Base-by-base conservation (phyloP, 1,284 basidiomycete species). In the Ganoderma leucocontextum region DNA sequence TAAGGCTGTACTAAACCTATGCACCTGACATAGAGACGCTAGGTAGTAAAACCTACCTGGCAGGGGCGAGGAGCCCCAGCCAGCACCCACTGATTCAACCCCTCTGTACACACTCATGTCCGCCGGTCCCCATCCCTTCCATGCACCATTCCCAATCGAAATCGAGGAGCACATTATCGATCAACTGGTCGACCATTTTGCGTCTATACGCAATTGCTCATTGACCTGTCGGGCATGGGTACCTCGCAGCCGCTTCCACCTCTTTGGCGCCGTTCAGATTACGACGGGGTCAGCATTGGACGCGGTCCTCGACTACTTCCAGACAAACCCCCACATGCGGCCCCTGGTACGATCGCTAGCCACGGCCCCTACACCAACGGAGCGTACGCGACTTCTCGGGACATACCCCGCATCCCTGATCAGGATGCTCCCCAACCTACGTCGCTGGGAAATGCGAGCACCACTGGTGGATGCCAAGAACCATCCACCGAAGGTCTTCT, bases 121-220 rank as follows among this genome's bases (percentile, higher is more conserved):
- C 13, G 3, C 9, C 15, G 6, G 4, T 35, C 33, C 29, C 6
- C 33, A 19, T 19, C 53, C 53, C 53, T 55, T 55, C 22, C 53
- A 15, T 55, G 33, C 29, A 13, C 33, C 53, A 55, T 55, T 55
- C 53, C 53, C 53, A 8, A 15, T 55, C 53, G 53, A 55, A 13
- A 35, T 55, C 53, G 53, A 55, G 53, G 53, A 55, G 53, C 53
- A 55, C 15, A 19, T 55, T 4, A 55, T 55, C 53, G 53, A 55
- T 35, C 29, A 17, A 17, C 53, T 55, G 15, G 25, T 9, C 33
- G 53, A 35, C 29, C 15, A 55, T 35, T 33, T 19, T 35, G 15
- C 29, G 19, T 33, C 53, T 35, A 29, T 55, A 1, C 53, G 53
- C 2, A 17, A 19, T 35, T 55, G 53, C 19, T 55, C 53, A 29